Evolutionary conservation across 345 rosid species (phyloP).

Genomic region (Gossypium australe): DNA sequence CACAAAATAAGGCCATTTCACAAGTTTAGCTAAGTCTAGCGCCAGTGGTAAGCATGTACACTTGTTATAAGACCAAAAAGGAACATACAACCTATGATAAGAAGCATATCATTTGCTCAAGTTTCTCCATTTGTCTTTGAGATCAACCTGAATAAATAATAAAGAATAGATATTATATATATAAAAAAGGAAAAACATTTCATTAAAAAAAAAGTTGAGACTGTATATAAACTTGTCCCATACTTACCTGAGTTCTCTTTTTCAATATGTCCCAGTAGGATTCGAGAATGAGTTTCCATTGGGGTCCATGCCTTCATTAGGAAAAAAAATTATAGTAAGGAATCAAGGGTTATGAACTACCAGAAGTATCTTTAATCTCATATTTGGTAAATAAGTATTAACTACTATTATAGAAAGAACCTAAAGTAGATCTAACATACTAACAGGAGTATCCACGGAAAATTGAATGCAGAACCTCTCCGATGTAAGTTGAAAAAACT

Average conservation of each 20-base stretch:
- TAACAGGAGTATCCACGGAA: too few relatives aligned
- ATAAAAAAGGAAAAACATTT: not conserved
- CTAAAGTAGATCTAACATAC: not conserved
- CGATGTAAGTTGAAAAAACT: not conserved
- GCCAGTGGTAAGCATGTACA: not conserved
- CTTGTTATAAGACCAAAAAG: not conserved
- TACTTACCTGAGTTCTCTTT: conserved; percentile 42
- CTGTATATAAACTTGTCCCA: not conserved
- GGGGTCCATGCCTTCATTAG: conserved; percentile 37
- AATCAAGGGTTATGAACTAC: not conserved
- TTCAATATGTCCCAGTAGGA: conserved; percentile 17
- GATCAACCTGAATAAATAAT: conserved; percentile 33
- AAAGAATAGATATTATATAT: not conserved
- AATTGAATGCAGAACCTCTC: too few relatives aligned
- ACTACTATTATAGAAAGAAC: not conserved
- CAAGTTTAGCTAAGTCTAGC: not conserved
- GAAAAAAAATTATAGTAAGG: not conserved
- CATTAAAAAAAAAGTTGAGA: not conserved
- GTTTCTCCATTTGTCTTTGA: conserved; percentile 75
- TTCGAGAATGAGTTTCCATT: conserved; percentile 41
- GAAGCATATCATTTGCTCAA: conserved; percentile 23
- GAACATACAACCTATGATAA: not conserved
- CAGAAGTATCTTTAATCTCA: not conserved
- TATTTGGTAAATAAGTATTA: not conserved
- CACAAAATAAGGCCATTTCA: not conserved